Evolutionary conservation across 768 basidiomycete species (phyloP).

Genomic region (Scleroderma citrinum): DNA sequence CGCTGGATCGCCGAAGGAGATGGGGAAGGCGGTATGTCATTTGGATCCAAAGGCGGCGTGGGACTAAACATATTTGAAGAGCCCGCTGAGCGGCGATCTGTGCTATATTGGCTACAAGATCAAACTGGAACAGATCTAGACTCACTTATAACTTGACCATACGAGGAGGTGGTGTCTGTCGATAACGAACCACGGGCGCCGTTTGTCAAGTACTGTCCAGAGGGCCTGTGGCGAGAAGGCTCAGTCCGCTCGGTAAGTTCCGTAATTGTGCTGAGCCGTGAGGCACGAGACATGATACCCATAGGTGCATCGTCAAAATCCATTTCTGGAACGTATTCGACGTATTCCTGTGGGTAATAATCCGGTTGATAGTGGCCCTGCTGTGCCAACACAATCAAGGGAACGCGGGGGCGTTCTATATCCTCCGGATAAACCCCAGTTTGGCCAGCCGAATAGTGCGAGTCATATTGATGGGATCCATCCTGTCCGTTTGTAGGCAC

Average conservation of each 20-base stretch:
- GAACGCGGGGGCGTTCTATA: slow-evolving; percentile 42
- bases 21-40: slow-evolving; percentile 58
- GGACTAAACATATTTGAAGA: slow-evolving; percentile 5
- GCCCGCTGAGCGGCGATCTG: slow-evolving; percentile 14
- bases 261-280: slow-evolving; percentile 57
- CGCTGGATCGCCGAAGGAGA: slow-evolving; percentile 60
- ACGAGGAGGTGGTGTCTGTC: slow-evolving; percentile 44
- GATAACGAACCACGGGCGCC: slow-evolving; percentile 34
- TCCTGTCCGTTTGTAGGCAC: slow-evolving; percentile 16
- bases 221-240: slow-evolving; percentile 43
- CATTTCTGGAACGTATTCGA: slow-evolving; percentile 18
- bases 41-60: slow-evolving; percentile 39
- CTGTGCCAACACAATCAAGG: slow-evolving; percentile 57
- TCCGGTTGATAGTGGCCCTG: slow-evolving; percentile 37
- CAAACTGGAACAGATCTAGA: not conserved
- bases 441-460: slow-evolving; percentile 14
- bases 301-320: slow-evolving; percentile 27
- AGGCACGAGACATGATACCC: slow-evolving; percentile 27
- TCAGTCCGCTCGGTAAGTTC: slow-evolving; percentile 66
- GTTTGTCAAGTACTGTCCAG: slow-evolving; percentile 36
- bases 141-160: slow-evolving; percentile 59
- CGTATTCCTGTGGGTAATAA: slow-evolving; percentile 18
- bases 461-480: slow-evolving; percentile 1
- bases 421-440: slow-evolving; percentile 21
- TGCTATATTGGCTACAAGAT: slow-evolving; percentile 4